Evolutionary conservation across 352 stramenopile species (phyloP), one percentile per base, ranked within the genome.

Genomic region (Globisporangium radiosum): DNA sequence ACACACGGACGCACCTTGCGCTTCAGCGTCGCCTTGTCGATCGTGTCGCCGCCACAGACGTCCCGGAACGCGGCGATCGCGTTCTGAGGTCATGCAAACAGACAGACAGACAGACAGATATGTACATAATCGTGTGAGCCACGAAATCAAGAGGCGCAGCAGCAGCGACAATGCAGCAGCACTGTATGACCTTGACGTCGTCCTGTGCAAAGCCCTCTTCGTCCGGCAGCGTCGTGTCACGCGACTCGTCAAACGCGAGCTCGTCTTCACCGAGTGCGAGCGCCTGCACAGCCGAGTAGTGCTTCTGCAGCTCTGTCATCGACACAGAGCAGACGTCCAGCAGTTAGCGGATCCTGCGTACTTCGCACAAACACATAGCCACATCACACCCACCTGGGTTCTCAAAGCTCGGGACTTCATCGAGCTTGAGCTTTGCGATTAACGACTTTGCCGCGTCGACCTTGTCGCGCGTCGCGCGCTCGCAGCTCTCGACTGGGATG

Each of bases 251-350:
- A 33, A 92, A 92, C 54, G 81, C 73, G 17, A 94, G 67, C 47
- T 76, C 67, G 40, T 91, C 81, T 64, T 94, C 82, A 1, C 75
- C 72, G 3, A 94, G 62, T 0, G 85, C 85, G 44, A 94, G 73
- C 33, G 82, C 85, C 64, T 94, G 85, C 17, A 92, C 76, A 14
- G 69, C 85, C 39, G 85, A 73, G 53, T 92, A 94, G 58, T 94
- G 85, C 52, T 94, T 94, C 65, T 94, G 85, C 36, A 94, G 69
- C 55, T 92, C 85, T 93, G 56, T 5, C 51, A 25, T 9, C 33
- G 56, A 42, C 62, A 8, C 42, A 56, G 7, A 47, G 52, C 5
- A 1, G 7, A 36, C 51, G 33, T 9, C 13, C 8, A 39, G 25
- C 43, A 6, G 0, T 33, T 25, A 47, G 17, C 14, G 19, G 36